Conservation (phyloP, 176 grass and related monocot genomes). For the Pontederia crassipes region DNA sequence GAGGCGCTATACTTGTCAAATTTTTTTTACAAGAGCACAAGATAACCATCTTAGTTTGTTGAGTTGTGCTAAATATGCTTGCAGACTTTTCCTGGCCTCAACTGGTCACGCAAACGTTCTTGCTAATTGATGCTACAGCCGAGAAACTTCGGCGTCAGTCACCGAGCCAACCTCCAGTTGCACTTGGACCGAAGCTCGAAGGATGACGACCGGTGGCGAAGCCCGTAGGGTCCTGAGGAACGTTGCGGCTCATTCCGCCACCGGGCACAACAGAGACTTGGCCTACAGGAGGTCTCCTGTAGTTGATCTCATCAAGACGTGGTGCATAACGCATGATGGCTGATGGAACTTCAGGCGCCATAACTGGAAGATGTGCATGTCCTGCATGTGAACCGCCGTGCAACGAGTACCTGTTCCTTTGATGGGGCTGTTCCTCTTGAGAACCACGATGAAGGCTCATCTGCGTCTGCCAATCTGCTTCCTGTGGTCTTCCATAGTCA, state of each 20-base stretch:
- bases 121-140: too few species aligned
- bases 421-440: neutral
- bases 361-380: neutral
- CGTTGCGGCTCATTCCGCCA: slow-evolving; percentile 21
- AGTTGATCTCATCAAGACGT: slow-evolving; percentile 37
- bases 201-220: slow-evolving; percentile 22
- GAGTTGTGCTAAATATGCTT: too few species aligned
- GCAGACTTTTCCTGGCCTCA: too few species aligned
- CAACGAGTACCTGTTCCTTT: neutral
- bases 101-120: too few species aligned
- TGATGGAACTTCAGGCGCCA: slow-evolving; percentile 3
- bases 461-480: slow-evolving; percentile 2
- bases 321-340: slow-evolving; percentile 48
- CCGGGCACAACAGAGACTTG: neutral
- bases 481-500: neutral
- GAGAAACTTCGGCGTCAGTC: neutral
- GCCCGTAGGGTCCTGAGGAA: slow-evolving; percentile 11
- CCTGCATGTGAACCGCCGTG: slow-evolving; percentile 1
- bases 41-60: too few species aligned
- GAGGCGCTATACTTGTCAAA: too few species aligned
- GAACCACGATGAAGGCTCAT: slow-evolving; percentile 5
- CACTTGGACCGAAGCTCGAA: slow-evolving; percentile 18
- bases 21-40: too few species aligned
- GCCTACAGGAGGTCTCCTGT: slow-evolving; percentile 9
- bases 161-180: slow-evolving; percentile 28